phyloP scores from a whole-genome alignment of 441 rosid species.

The Brassica balearica region DNA sequence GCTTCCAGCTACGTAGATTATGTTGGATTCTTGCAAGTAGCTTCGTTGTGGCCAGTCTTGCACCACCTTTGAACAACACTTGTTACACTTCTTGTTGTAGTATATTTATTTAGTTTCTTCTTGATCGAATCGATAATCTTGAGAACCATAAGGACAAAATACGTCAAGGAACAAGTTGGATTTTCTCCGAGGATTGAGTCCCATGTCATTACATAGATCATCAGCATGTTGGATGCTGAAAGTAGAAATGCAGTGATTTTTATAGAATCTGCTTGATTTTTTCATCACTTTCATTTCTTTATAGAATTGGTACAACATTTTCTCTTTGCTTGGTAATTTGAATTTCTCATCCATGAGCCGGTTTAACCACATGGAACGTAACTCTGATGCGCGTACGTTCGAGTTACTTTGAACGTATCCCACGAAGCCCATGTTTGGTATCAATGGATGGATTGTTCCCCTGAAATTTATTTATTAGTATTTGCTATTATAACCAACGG shows the following conservation, averaged over 20 bases:
- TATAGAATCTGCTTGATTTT: constrained; percentile 73
- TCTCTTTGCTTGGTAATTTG: constrained; percentile 67
- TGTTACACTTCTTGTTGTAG: not conserved
- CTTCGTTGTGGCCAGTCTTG: not conserved
- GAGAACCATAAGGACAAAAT: constrained; percentile 73
- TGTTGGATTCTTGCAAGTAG: not conserved
- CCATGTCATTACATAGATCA: constrained; percentile 86
- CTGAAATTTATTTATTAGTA: constrained; percentile 42
- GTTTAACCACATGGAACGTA: constrained; percentile 76
- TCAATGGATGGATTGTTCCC: constrained; percentile 85
- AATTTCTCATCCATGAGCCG: constrained; percentile 59
- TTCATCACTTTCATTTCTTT: constrained; percentile 67
- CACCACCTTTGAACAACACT: not conserved
- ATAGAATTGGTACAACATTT: constrained; percentile 57
- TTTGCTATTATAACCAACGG: not conserved
- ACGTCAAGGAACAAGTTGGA: constrained; percentile 66
- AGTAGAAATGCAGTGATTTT: constrained; percentile 83
- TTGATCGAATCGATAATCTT: constrained; percentile 53
- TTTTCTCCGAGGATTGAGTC: constrained; percentile 75
- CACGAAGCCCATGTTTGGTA: constrained; percentile 87
- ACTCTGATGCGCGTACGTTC: constrained; percentile 78
- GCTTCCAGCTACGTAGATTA: not conserved
- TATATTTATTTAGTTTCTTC: constrained; percentile 17
- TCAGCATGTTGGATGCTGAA: constrained; percentile 86
- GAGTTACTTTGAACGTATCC: constrained; percentile 85